Evolutionary conservation across 108 stramenopile species (phyloP).

Genomic region (Cyclostephanos invisitatus): DNA sequence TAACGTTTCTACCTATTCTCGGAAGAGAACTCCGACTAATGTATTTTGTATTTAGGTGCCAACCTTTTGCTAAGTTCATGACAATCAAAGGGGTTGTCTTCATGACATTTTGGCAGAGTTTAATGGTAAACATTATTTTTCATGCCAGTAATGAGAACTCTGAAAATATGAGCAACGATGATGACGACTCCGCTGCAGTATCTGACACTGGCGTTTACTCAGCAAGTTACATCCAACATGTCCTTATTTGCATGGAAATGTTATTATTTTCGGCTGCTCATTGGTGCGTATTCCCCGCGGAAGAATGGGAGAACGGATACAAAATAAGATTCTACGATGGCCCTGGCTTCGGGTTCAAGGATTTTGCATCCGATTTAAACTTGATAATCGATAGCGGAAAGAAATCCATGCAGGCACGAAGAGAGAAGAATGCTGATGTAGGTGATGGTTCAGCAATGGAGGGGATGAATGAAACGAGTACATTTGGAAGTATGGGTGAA

Average conservation of each 20-base stretch:
- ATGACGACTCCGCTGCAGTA: conserved; percentile 23
- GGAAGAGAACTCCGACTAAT: neutral
- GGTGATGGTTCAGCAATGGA: neutral
- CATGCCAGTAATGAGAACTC: conserved; percentile 57
- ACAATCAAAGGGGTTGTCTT: conserved; percentile 90
- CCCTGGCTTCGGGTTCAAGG: conserved; percentile 68
- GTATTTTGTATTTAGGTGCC: conserved; percentile 42
- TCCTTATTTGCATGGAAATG: conserved; percentile 93
- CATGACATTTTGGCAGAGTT: conserved; percentile 91
- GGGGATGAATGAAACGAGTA: conserved; percentile 1
- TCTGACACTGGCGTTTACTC: conserved; percentile 25
- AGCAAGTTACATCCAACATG: conserved; percentile 65
- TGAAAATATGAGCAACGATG: conserved; percentile 20
- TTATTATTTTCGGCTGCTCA: conserved; percentile 81
- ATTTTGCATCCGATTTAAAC: conserved; percentile 75
- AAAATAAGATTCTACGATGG: conserved; percentile 44
- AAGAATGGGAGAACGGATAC: conserved; percentile 86
- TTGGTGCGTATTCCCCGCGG: conserved; percentile 86
- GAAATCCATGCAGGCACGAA: conserved; percentile 26
- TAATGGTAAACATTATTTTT: conserved; percentile 59
- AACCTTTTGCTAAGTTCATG: conserved; percentile 85
- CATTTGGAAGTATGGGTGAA: conserved; percentile 25
- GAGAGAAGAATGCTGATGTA: conserved; percentile 14
- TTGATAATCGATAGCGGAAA: conserved; percentile 44
- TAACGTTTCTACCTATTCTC: neutral